Conservation (phyloP, 1,139 yeast genomes). For the Yamadazyma trypodendri region DNA sequence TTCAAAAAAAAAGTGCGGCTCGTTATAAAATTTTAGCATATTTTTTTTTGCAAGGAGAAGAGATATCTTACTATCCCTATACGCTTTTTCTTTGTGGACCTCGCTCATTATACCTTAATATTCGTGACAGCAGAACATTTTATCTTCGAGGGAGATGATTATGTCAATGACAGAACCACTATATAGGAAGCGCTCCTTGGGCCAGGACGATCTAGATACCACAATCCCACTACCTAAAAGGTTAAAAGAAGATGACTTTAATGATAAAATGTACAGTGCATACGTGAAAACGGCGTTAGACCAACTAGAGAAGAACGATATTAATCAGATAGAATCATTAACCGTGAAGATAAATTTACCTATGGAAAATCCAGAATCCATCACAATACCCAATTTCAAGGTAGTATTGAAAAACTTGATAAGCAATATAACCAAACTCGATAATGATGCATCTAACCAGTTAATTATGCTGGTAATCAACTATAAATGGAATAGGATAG, state of each 20-base stretch:
- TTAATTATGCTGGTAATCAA: constrained; percentile 37
- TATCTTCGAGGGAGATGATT: constrained; percentile 17
- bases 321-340: constrained; percentile 34
- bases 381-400: constrained; percentile 33
- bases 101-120: too few relatives aligned
- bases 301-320: constrained; percentile 58
- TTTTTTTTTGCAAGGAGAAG: constrained; percentile 12
- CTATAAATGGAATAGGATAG: constrained; percentile 56
- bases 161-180: constrained; percentile 33
- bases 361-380: constrained; percentile 30
- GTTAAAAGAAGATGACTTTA: constrained; percentile 15
- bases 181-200: constrained; percentile 23
- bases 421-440: constrained; percentile 39
- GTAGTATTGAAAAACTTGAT: constrained; percentile 35
- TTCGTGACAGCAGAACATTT: background rate
- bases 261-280: constrained; percentile 58
- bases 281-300: constrained; percentile 69
- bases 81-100: too few relatives aligned
- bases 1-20: constrained; percentile 13
- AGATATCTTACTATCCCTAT: constrained; percentile 4
- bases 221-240: constrained; percentile 7
- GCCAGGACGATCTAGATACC: constrained; percentile 1
- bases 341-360: constrained; percentile 40
- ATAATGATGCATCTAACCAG: constrained; percentile 32
- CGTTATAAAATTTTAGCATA: constrained; percentile 10